phyloP scores from a whole-genome alignment of 257 asterid genomes.

The Solanum corneliomulleri region DNA sequence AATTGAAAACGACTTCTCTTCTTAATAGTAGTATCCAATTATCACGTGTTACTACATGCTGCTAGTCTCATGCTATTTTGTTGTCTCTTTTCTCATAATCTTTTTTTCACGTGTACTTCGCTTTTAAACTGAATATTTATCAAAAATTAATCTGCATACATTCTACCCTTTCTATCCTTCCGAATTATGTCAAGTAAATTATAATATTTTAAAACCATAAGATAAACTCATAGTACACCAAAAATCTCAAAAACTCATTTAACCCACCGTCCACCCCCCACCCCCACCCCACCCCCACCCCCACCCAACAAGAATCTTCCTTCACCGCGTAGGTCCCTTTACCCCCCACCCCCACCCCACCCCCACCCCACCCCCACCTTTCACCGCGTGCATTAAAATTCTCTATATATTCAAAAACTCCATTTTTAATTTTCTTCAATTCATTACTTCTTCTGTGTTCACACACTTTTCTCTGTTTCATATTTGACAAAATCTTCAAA shows the following conservation, averaged over 20 bases:
- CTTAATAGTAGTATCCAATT: not conserved
- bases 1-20: not conserved
- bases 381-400: slow-evolving; percentile 3
- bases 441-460: not conserved
- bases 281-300: rapidly evolving
- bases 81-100: no score
- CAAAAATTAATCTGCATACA: no score
- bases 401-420: not conserved
- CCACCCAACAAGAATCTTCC: not conserved
- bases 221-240: not conserved
- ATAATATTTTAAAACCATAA: no score
- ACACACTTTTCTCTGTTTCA: not conserved
- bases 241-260: not conserved
- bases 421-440: not conserved
- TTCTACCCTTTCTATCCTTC: not conserved
- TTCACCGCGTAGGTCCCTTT: not conserved
- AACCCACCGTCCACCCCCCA: not conserved
- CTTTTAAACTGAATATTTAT: no score
- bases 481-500: slow-evolving; percentile 1
- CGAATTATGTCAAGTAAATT: no score
- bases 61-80: no score
- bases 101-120: not conserved
- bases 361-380: not conserved
- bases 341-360: not conserved
- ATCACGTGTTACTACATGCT: not conserved